Evolutionary conservation across 441 rosid genomes (phyloP).

Genomic region (Erodium chrysanthum): DNA sequence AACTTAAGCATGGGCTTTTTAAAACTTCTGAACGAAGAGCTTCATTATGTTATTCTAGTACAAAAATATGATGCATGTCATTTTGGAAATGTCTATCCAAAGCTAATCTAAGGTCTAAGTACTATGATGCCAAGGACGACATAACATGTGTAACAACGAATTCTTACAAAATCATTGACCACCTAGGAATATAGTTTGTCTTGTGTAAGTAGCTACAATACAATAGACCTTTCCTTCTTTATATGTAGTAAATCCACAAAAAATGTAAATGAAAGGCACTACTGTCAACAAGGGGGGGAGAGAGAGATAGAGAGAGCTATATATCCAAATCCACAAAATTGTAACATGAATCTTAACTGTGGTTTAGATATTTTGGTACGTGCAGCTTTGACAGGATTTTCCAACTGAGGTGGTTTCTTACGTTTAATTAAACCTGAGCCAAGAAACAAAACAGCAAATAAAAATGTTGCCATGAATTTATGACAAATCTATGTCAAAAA

Average conservation of each 20-base stretch:
- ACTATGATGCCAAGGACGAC: neutral
- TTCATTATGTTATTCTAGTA: neutral
- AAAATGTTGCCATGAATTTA: conserved; percentile 5
- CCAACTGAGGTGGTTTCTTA: conserved; percentile 37
- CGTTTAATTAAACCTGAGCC: conserved; percentile 47
- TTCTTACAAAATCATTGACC: neutral
- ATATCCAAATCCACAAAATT: neutral
- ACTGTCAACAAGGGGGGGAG: neutral
- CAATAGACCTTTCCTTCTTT: neutral
- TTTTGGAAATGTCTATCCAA: conserved; percentile 9
- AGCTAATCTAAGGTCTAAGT: neutral
- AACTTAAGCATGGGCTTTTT: neutral
- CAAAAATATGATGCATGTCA: neutral
- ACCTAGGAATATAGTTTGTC: neutral
- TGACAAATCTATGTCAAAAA: conserved; percentile 9
- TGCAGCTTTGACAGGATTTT: conserved; percentile 36
- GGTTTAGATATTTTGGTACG: conserved; percentile 33
- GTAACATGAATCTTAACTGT: conserved; percentile 33
- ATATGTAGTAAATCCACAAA: neutral
- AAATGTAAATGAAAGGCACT: neutral
- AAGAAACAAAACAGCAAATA: conserved; percentile 17
- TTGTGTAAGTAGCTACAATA: neutral
- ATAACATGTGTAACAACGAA: neutral
- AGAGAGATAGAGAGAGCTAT: neutral
- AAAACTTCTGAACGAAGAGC: neutral